Evolutionary conservation across 2,329 filamentous ascomycete species (phyloP), one percentile per base, ranked within the genome.

Genomic region (Akanthomyces lecanii): DNA sequence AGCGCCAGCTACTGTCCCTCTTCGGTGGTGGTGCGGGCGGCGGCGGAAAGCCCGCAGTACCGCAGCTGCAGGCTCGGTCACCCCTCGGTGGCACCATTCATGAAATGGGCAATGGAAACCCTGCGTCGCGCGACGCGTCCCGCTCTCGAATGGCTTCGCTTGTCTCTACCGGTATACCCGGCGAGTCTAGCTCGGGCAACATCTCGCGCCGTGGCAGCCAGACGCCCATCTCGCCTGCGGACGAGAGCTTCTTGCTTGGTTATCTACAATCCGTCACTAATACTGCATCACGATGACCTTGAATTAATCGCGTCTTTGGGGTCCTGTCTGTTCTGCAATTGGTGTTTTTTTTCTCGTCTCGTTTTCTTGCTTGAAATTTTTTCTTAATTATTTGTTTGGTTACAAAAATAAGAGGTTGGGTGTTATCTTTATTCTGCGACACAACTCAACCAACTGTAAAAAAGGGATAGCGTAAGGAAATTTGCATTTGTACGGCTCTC

Each of bases 171-270:
- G 50, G n/a, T 11, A 71, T 68, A 1, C 28, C 42, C 10, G 76
- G 74, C 14, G 77, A 77, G 28, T 68, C 63, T 8, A 64, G 55
- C 2, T 66, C 66, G 11, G 68, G 66, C n/a, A 66, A 66, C 30
- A 51, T 67, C 28, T 77, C 76, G 44, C 76, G 80, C 47, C 77
- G 81, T 12, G 79, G 78, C 21, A 83, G 80, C 65, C 78, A 82
- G 69, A 79, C 80, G 38, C 78, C 83, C 14, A 85, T 87, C 51
- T 89, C 88, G 4, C 84, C 89, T 0, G 88, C 85, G 0, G 88
- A 95, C 68, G 88, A 90, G 71, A 87, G 82, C 18, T 95, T 95
- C 69, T 76, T 96, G 71, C 79, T 95, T 58, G 88, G 85, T 11
- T 95, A 92, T 71, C 76, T 96, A 69, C 85, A 91, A 66, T 79